phyloP scores from a whole-genome alignment of 768 basidiomycete genomes.

The Dendrothele bispora region DNA sequence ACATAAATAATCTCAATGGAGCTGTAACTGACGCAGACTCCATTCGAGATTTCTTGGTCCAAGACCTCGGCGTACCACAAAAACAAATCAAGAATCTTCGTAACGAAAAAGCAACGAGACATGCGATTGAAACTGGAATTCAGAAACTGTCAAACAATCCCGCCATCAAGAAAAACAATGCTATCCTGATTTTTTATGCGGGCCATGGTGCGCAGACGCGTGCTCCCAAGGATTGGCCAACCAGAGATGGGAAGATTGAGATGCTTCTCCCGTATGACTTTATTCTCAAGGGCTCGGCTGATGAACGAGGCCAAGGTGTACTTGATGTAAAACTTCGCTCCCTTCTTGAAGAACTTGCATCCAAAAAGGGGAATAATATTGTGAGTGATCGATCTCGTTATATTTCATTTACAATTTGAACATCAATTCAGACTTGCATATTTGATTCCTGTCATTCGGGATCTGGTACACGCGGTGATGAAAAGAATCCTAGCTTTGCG shows the following conservation, averaged over 20 bases:
- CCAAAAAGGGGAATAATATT: constrained; percentile 22
- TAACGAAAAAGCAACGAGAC: constrained; percentile 36
- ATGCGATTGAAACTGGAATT: constrained; percentile 32
- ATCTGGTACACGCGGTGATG: constrained; percentile 17
- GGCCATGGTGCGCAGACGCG: constrained; percentile 29
- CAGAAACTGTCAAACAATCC: constrained; percentile 20
- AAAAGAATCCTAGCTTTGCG: neutral
- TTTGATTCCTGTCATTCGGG: constrained; percentile 34
- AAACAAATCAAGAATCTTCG: constrained; percentile 36
- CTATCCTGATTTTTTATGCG: constrained; percentile 31
- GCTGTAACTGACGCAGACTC: constrained; percentile 41
- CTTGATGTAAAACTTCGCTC: constrained; percentile 24
- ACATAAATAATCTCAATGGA: constrained; percentile 27
- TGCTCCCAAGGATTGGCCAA: constrained; percentile 14
- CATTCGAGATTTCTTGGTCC: constrained; percentile 32
- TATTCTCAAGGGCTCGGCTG: neutral
- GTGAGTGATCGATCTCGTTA: constrained; percentile 25
- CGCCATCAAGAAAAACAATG: constrained; percentile 13
- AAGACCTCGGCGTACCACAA: constrained; percentile 26
- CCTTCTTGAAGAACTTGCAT: constrained; percentile 23
- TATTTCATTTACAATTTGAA: too few relatives aligned
- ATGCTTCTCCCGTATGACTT: constrained; percentile 19
- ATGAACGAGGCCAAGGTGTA: constrained; percentile 14
- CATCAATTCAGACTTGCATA: constrained; percentile 31
- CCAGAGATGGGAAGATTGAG: constrained; percentile 11